Percentiles rank a stretch among this genome's conserved stretches.
Evolutionary conservation across 352 stramenopile species (phyloP).

Genomic region (Phytopythium chamaehyphon): DNA sequence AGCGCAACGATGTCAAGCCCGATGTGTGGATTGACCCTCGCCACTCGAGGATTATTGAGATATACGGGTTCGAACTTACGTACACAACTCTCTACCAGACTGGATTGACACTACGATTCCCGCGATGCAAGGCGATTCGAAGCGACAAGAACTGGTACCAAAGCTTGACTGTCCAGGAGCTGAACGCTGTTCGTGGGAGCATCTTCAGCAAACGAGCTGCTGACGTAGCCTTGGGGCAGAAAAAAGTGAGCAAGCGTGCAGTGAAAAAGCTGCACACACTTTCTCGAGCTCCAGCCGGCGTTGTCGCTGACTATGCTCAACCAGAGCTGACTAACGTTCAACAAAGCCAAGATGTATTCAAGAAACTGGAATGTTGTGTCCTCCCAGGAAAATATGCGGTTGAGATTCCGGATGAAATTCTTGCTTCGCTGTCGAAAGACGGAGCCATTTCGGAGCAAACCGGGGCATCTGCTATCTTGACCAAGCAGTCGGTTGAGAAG

Average conservation of each 20-base stretch:
- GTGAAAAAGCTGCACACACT: constrained; percentile 27
- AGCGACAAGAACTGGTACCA: constrained; percentile 84
- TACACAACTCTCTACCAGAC: constrained; percentile 80
- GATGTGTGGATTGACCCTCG: constrained; percentile 84
- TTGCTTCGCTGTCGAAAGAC: constrained; percentile 15
- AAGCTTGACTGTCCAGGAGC: constrained; percentile 70
- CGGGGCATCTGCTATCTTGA: constrained; percentile 10
- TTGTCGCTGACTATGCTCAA: constrained; percentile 57
- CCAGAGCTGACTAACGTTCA: constrained; percentile 57
- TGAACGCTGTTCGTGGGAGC: constrained; percentile 59
- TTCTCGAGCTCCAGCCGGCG: constrained; percentile 17
- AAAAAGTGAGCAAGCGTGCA: constrained; percentile 37
- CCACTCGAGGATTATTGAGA: constrained; percentile 78
- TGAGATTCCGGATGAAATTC: constrained; percentile 28
- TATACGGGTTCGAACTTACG: constrained; percentile 85
- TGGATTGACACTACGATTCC: constrained; percentile 76
- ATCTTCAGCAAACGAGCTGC: constrained; percentile 69
- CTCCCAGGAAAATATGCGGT: constrained; percentile 68
- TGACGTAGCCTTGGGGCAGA: constrained; percentile 69
- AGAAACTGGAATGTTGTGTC: constrained; percentile 72
- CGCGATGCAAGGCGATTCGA: constrained; percentile 74
- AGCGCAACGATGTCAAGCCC: constrained; percentile 66
- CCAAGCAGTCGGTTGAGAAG: constrained; percentile 76
- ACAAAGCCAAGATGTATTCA: constrained; percentile 56
- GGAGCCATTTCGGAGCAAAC: background rate